These are phyloP conservation scores for Pezicula carpinea DNA, from an alignment of 2,329 filamentous ascomycete genomes.

Conservation along the genomic window DNA sequence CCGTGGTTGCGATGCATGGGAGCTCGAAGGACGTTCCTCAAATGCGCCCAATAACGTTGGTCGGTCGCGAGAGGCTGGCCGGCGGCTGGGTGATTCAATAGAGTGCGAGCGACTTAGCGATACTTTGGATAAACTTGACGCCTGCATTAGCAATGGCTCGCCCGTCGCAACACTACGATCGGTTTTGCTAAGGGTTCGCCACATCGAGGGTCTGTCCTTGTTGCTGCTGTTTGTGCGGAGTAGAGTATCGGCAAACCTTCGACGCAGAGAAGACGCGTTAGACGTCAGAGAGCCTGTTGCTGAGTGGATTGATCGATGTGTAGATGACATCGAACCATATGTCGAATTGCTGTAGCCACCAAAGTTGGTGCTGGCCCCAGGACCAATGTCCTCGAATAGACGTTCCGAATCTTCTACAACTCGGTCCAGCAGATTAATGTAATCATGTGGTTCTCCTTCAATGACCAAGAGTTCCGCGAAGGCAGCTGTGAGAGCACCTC, in stretches of 20 bases:
- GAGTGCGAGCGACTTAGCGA: slow-evolving; percentile 69
- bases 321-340: slow-evolving; percentile 21
- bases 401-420: slow-evolving; percentile 85
- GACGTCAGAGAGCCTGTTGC: slow-evolving; percentile 71
- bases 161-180: slow-evolving; percentile 54
- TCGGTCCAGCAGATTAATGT: slow-evolving; percentile 83
- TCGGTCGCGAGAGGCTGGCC: slow-evolving; percentile 54
- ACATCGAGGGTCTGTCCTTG: slow-evolving; percentile 71
- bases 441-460: slow-evolving; percentile 72
- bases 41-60: slow-evolving; percentile 59
- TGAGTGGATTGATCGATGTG: slow-evolving; percentile 21
- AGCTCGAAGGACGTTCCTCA: slow-evolving; percentile 57
- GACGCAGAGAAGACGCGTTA: slow-evolving; percentile 79
- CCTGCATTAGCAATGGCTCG: slow-evolving; percentile 39
- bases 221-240: slow-evolving; percentile 76
- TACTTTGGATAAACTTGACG: slow-evolving; percentile 60
- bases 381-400: slow-evolving; percentile 67
- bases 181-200: slow-evolving; percentile 85
- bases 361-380: slow-evolving; percentile 20
- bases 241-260: slow-evolving; percentile 75
- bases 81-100: slow-evolving; percentile 60
- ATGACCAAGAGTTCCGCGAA: slow-evolving; percentile 84
- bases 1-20: slow-evolving; percentile 36
- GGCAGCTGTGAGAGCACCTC: slow-evolving; percentile 79
- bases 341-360: slow-evolving; percentile 14